Evolutionary conservation across 2,329 filamentous ascomycete genomes (phyloP).

Genomic region (Xylaria multiplex): DNA sequence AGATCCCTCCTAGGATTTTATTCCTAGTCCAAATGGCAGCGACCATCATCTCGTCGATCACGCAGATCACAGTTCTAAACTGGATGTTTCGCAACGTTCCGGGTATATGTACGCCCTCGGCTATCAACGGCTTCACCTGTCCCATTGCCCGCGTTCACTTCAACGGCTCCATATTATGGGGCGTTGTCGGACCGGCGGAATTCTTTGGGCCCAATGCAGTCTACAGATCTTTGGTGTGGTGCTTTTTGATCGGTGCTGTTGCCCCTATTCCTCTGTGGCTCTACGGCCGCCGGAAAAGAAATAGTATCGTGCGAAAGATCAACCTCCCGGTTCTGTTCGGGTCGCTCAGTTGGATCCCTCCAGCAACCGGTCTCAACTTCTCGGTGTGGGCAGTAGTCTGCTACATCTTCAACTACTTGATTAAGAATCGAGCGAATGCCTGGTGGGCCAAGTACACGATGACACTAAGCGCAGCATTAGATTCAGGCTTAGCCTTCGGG

Average conservation of each 20-base stretch:
- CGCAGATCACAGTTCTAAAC: conserved; percentile 85
- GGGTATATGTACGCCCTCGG: conserved; percentile 79
- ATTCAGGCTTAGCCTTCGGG: conserved; percentile 83
- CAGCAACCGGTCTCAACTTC: conserved; percentile 87
- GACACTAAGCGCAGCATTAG: conserved; percentile 84
- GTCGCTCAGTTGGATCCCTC: conserved; percentile 85
- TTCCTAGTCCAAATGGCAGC: conserved; percentile 82
- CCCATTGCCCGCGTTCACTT: conserved; percentile 89
- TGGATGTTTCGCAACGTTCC: conserved; percentile 87
- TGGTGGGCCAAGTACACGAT: conserved; percentile 96
- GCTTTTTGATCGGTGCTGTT: conserved; percentile 79
- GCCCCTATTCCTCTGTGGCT: conserved; percentile 80
- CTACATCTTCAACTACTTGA: conserved; percentile 82
- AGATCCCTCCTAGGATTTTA: conserved; percentile 81
- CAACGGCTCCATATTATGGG: conserved; percentile 90
- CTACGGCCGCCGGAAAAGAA: conserved; percentile 68
- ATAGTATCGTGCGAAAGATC: conserved; percentile 76
- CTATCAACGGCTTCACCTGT: conserved; percentile 89
- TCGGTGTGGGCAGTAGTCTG: conserved; percentile 87
- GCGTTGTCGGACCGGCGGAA: conserved; percentile 81
- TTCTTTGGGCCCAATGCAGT: conserved; percentile 83
- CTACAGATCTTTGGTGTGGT: conserved; percentile 82
- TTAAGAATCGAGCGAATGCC: conserved; percentile 73
- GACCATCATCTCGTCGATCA: conserved; percentile 79
- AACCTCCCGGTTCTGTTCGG: conserved; percentile 87